Evolutionary conservation across 148 eudicot genomes (phyloP).

Genomic region (Diospyros kaki): DNA sequence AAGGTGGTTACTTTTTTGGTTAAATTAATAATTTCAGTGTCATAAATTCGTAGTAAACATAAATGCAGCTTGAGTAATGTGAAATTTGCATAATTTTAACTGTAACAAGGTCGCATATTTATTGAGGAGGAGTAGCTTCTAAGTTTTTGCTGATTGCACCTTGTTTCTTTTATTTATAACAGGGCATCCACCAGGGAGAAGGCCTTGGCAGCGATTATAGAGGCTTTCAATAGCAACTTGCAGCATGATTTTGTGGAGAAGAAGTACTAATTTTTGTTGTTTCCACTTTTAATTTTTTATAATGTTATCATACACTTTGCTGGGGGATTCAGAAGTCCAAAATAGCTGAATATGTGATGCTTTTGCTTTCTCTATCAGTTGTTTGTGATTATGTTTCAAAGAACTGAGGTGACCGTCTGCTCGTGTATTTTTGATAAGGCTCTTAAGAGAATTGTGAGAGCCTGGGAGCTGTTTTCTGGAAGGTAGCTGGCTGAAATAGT

Average conservation of each 20-base stretch:
- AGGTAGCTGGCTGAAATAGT: too few species aligned
- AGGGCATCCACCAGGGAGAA: constrained; percentile 85
- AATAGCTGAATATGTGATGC: background rate
- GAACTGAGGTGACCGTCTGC: background rate
- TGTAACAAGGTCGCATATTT: background rate
- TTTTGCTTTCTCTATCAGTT: background rate
- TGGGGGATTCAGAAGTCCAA: background rate
- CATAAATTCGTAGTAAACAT: background rate
- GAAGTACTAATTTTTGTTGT: constrained; percentile 46
- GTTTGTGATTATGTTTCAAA: background rate
- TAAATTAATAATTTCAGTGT: background rate
- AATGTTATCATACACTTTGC: background rate
- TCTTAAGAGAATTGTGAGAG: background rate
- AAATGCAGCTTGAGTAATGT: background rate
- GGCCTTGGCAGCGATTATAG: constrained; percentile 67
- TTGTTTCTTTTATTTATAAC: constrained; percentile 2
- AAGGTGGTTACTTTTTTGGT: constrained; percentile 33
- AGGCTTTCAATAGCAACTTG: constrained; percentile 58
- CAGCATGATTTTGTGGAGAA: constrained; percentile 81
- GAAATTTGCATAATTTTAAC: background rate
- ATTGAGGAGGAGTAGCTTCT: background rate
- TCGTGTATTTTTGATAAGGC: background rate
- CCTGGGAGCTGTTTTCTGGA: too few species aligned
- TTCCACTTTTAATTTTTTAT: background rate
- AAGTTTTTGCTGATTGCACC: background rate